Evolutionary conservation across 352 stramenopile genomes (phyloP).

Genomic region (Globisporangium nodosum): DNA sequence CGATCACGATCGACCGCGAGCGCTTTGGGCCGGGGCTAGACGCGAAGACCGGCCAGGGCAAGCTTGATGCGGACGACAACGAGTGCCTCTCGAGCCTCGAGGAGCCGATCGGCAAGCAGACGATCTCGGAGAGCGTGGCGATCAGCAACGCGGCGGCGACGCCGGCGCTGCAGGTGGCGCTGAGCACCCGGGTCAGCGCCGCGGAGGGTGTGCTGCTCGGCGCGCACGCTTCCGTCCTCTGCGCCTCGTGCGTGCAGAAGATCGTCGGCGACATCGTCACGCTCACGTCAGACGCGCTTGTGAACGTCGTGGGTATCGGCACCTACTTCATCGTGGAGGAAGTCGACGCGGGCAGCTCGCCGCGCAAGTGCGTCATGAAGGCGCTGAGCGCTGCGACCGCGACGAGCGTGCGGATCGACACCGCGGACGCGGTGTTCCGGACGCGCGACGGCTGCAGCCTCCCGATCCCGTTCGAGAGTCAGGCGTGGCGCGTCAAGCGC

Average conservation of each 20-base stretch:
- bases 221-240: constrained; percentile 31
- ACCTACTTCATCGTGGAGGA: constrained; percentile 74
- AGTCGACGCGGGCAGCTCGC: background rate
- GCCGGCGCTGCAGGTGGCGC: constrained; percentile 37
- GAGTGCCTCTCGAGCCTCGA: constrained; percentile 42
- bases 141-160: constrained; percentile 22
- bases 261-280: constrained; percentile 32
- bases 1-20: constrained; percentile 22
- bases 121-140: constrained; percentile 26
- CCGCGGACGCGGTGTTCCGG: constrained; percentile 16
- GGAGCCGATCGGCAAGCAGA: constrained; percentile 40
- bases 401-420: constrained; percentile 26
- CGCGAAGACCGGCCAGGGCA: constrained; percentile 37
- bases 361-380: constrained; percentile 48
- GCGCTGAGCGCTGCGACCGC: constrained; percentile 3
- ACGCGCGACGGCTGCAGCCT: constrained; percentile 34
- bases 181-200: constrained; percentile 22
- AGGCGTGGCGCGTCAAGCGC: constrained; percentile 49
- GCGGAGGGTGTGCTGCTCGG: constrained; percentile 27
- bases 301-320: constrained; percentile 7
- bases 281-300: constrained; percentile 27
- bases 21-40: constrained; percentile 56
- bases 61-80: constrained; percentile 41
- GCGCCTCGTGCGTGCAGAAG: constrained; percentile 53
- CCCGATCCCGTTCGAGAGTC: constrained; percentile 32